Percentiles rank a stretch among this genome's conserved stretches.
phyloP scores from a whole-genome alignment of 139 green algal genomes.

The Tetraselmis chui region DNA sequence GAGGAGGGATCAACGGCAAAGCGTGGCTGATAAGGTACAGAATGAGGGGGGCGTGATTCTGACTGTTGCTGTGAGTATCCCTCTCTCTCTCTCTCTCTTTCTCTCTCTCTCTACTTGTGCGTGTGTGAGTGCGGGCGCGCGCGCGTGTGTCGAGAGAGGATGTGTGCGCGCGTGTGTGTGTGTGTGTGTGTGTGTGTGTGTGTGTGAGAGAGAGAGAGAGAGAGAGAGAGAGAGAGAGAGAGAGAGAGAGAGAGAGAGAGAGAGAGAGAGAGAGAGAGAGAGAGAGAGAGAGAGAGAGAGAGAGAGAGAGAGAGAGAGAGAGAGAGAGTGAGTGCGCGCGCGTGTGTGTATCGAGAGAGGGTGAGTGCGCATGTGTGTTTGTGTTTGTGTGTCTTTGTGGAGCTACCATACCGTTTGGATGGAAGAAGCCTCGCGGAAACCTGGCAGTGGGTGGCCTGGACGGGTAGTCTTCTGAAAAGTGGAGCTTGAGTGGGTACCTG shows the following conservation, averaged over 20 bases:
- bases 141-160: no score
- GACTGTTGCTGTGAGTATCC: no score
- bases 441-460: slow-evolving; percentile 36
- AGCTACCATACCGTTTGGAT: slow-evolving; percentile 37
- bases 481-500: slow-evolving; percentile 47
- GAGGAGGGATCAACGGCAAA: no score
- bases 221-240: background rate
- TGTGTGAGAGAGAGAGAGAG: no score
- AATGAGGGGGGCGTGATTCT: no score
- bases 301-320: background rate
- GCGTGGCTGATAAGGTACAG: no score
- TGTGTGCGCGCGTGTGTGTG: no score
- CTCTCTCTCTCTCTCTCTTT: no score
- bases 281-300: background rate
- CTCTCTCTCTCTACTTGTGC: no score
- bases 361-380: background rate
- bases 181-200: no score
- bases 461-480: slow-evolving; percentile 51
- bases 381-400: no score
- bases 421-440: slow-evolving; percentile 21
- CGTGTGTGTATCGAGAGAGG: background rate
- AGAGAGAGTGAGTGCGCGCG: background rate
- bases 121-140: no score
- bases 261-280: background rate
- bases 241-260: background rate